Base-by-base conservation (phyloP, 768 basidiomycete genomes). In the Lepiota subincarnata region DNA sequence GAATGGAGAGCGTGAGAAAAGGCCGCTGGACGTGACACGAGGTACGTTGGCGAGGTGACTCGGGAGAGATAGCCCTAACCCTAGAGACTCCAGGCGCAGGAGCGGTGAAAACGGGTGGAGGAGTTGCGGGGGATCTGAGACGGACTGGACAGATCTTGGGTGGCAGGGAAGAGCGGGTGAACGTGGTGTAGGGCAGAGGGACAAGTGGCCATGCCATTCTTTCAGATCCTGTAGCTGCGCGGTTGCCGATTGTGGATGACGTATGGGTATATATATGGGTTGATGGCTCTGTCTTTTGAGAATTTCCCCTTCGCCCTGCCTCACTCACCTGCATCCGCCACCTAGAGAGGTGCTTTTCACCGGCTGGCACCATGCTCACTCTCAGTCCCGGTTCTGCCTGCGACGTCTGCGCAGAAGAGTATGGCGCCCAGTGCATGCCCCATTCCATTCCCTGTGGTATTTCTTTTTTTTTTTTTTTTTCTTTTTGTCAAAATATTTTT, bases 391-490 rank as follows among this genome's bases (percentile, higher is more conserved):
- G 86, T 71, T 89, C 86, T 68, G 78, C 84, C 69, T 91, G 89
- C 84, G 89, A 91, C 78, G 89, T 91, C 66, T 91, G 89, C 77
- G 88, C 88, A 64, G 88, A 90, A 73, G 87, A 90, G 76, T 91
- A 80, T 71, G 84, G 84, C 66, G 74, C 81, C 54, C 83, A 83
- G 62, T 83, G 82, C 68, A 73, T 80, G 57, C 89, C 89, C 57
- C 85, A 90, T 68, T 87, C 82, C 48, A 89, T 91, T 66, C 85
- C 89, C 56, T 91, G 89, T 72, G 89, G 89, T 89, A 48, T 59
- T 80, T 69, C 19, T 57, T 57, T 60, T 67, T 65, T 66, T 61
- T 60, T 60, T 61, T 64, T 72, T 67, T 62, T 13, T 2, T 41
- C 39, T 57, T 31, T 8, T 51, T 42, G 39, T 55, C 46, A 19